Percentiles rank a stretch among this genome's conserved stretches.
Evolutionary conservation across 345 rosid species (phyloP).

Genomic region (Gossypium australe): DNA sequence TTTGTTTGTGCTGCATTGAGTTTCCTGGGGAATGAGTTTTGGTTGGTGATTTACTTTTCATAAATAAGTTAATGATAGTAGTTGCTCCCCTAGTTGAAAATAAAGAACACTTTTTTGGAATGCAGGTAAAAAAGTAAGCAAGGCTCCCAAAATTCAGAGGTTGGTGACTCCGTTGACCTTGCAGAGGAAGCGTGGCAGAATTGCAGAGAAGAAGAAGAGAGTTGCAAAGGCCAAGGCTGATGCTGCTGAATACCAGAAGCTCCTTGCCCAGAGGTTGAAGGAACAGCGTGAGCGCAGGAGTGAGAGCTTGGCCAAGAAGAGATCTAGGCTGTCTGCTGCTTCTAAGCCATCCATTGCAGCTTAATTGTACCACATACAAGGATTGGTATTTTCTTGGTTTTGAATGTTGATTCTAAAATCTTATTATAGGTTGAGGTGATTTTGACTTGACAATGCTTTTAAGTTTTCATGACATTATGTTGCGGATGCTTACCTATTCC

Average conservation of each 20-base stretch:
- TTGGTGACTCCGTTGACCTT: conserved; percentile 82
- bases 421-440: not conserved
- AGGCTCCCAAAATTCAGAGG: conserved; percentile 90
- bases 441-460: not conserved
- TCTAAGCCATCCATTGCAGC: conserved; percentile 64
- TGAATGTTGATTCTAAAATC: not conserved
- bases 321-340: conserved; percentile 76
- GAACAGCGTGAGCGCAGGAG: conserved; percentile 83
- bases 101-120: not conserved
- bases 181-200: conserved; percentile 78
- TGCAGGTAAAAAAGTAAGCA: conserved; percentile 75
- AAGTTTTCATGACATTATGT: not conserved
- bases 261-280: conserved; percentile 77
- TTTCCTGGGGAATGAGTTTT: not conserved
- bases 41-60: not conserved
- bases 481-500: not conserved
- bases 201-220: conserved; percentile 81
- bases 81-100: not conserved
- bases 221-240: conserved; percentile 83
- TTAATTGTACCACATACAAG: conserved; percentile 20
- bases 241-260: conserved; percentile 87
- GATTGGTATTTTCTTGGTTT: not conserved
- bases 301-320: conserved; percentile 86
- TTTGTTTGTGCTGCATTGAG: not conserved
- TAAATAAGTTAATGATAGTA: not conserved